Percentiles rank a stretch among this genome's conserved stretches.
Conservation (phyloP, 305 asterid genomes). For the Solanum hybrid region DNA sequence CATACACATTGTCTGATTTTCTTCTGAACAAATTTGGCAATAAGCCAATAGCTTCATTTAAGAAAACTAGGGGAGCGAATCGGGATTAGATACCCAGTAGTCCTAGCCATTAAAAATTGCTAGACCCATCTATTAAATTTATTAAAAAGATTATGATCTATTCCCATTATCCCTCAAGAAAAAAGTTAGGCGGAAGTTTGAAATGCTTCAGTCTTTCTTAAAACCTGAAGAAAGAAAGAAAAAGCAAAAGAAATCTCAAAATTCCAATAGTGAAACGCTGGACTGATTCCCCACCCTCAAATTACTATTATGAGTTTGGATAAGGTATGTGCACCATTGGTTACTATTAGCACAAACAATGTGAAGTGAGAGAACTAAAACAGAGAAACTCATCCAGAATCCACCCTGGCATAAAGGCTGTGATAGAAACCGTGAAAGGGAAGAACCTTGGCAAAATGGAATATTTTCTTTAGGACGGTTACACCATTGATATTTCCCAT, state of each 20-base stretch:
- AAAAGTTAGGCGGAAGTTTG: neutral
- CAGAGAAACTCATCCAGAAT: neutral
- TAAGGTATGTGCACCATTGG: too few relatives aligned
- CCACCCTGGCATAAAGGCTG: neutral
- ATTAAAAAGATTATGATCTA: neutral
- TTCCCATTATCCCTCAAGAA: neutral
- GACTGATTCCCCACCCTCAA: neutral
- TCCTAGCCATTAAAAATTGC: neutral
- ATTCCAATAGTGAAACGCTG: neutral
- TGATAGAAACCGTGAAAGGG: neutral
- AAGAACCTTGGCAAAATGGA: neutral
- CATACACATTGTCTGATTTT: neutral
- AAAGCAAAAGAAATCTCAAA: neutral
- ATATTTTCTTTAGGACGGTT: neutral
- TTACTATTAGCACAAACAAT: neutral
- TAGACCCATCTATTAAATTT: neutral
- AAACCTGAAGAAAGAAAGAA: neutral
- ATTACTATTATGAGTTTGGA: neutral
- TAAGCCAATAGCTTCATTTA: neutral
- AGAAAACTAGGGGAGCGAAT: neutral
- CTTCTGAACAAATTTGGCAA: neutral
- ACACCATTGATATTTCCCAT: neutral
- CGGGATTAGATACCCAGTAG: neutral
- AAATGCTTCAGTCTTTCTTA: neutral
- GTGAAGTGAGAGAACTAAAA: neutral